These are phyloP conservation scores for Brassica napus DNA, from an alignment of 345 rosid genomes.

Conservation along the genomic window Da-Ae NC_063436.1:3234501-3235000, in stretches of 20 bases:
- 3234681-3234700: conserved; percentile 89
- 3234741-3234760: conserved; percentile 38
- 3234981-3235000: conserved; percentile 11
- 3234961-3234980: conserved; percentile 83
- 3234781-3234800: conserved; percentile 44
- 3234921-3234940: conserved; percentile 95
- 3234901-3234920: conserved; percentile 83
- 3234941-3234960: conserved; percentile 99
- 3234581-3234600: background rate
- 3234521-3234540: background rate
- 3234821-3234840: conserved; percentile 34
- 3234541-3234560: background rate
- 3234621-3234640: conserved; percentile 2
- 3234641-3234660: conserved; percentile 15
- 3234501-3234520: background rate
- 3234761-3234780: conserved; percentile 27
- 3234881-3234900: conserved; percentile 95
- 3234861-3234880: conserved; percentile 75
- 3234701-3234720: conserved; percentile 28
- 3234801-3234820: conserved; percentile 50
- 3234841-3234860: conserved; percentile 12
- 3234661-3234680: conserved; percentile 47
- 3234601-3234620: background rate
- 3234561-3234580: too few species aligned
- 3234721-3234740: conserved; percentile 10